Evolutionary conservation across 2,329 filamentous ascomycete genomes (phyloP).

Genomic region (Nothophoma quercina): DNA sequence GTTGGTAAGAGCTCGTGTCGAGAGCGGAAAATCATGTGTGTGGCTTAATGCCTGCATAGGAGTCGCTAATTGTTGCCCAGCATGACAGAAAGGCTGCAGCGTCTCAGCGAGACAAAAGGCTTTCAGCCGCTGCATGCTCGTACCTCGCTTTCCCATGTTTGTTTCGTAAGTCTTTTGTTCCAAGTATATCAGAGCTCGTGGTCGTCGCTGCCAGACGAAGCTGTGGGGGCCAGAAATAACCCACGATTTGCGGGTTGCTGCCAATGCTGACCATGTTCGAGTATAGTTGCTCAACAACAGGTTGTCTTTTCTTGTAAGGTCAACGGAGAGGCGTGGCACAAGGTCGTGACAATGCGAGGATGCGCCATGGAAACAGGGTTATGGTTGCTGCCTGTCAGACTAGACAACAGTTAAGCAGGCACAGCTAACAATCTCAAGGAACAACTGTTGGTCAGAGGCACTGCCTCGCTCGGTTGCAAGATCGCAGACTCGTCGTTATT

Average conservation of each 20-base stretch:
- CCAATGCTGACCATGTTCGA: background rate
- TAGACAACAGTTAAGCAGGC: background rate
- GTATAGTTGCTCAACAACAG: background rate
- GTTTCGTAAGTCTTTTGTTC: background rate
- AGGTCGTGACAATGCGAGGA: background rate
- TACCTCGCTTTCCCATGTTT: background rate
- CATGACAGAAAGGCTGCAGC: background rate
- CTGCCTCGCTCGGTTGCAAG: background rate
- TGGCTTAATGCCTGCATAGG: slow-evolving; percentile 16
- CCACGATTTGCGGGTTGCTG: too few relatives aligned
- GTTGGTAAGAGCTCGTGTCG: slow-evolving; percentile 28
- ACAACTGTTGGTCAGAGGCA: background rate
- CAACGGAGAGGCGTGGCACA: too few relatives aligned
- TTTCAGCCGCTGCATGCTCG: background rate
- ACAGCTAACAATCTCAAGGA: background rate
- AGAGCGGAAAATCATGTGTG: slow-evolving; percentile 19
- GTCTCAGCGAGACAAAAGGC: background rate
- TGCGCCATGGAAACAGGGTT: background rate
- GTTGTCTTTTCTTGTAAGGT: too few relatives aligned
- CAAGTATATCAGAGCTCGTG: background rate
- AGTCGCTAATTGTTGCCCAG: background rate
- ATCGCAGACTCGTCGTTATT: background rate
- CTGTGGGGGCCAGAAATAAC: too few relatives aligned
- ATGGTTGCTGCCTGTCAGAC: background rate
- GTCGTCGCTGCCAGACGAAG: too few relatives aligned